phyloP scores from a whole-genome alignment of 129 eudicot species.

The Gnaphalium uliginosum region DNA sequence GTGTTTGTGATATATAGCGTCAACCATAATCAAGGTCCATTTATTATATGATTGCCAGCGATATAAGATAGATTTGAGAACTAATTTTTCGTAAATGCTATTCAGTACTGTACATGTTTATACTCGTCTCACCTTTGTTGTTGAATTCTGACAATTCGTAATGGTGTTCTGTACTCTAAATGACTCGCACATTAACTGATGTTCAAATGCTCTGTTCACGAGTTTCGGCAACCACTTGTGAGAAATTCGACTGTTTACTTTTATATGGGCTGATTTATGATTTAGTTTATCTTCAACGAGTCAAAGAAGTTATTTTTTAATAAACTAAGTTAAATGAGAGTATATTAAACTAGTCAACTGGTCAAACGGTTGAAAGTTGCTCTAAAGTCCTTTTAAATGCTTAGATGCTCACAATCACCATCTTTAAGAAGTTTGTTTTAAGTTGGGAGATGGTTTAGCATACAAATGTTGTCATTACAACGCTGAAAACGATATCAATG shows the following conservation, averaged over 20 bases:
- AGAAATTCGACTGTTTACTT: not conserved
- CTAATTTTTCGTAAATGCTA: not conserved
- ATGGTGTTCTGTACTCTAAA: not conserved
- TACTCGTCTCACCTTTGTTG: not conserved
- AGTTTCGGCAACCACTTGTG: not conserved
- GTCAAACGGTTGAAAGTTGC: not conserved
- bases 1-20: not conserved
- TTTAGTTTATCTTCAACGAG: not conserved
- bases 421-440: not conserved
- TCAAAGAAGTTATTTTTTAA: not conserved
- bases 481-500: not conserved
- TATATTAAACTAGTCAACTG: not conserved
- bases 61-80: slow-evolving; percentile 1
- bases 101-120: not conserved
- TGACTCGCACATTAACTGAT: not conserved
- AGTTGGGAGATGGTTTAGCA: not conserved
- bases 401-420: not conserved
- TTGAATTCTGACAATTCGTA: not conserved
- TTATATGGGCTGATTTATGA: not conserved
- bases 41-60: not conserved
- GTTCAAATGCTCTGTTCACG: not conserved
- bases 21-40: not conserved
- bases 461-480: not conserved
- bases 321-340: not conserved
- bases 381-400: not conserved